These are phyloP conservation scores for Stereocaulon alpinum DNA, from an alignment of 495 filamentous ascomycete species.

Conservation along the genomic window DNA sequence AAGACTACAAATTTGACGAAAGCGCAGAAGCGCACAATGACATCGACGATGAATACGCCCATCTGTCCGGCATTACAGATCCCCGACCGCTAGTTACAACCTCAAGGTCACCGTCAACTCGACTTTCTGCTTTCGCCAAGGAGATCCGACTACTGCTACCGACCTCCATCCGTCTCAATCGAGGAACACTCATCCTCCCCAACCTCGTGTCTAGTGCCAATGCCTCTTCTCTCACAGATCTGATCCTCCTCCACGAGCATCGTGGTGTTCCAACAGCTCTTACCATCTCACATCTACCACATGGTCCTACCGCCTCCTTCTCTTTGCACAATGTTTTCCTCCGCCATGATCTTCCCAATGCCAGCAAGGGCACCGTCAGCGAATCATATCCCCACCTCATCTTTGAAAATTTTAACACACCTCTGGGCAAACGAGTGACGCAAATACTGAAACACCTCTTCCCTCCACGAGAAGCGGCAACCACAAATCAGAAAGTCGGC, in stretches of 20 bases:
- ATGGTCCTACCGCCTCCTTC: constrained; percentile 85
- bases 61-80: constrained; percentile 74
- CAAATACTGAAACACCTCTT: constrained; percentile 93
- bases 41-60: constrained; percentile 91
- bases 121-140: constrained; percentile 84
- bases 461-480: constrained; percentile 69
- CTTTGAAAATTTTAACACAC: constrained; percentile 85
- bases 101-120: constrained; percentile 73
- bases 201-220: constrained; percentile 75
- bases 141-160: constrained; percentile 88
- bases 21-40: constrained; percentile 52
- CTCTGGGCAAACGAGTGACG: constrained; percentile 72
- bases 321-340: constrained; percentile 91
- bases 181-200: constrained; percentile 79
- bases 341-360: constrained; percentile 83
- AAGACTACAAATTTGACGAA: constrained; percentile 92
- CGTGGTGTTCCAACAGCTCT: constrained; percentile 85
- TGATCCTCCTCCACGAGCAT: constrained; percentile 87
- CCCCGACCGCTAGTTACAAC: constrained; percentile 89
- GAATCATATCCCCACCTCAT: constrained; percentile 92
- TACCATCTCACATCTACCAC: constrained; percentile 83
- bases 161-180: constrained; percentile 80
- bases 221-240: constrained; percentile 66
- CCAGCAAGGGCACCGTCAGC: constrained; percentile 77
- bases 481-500: constrained; percentile 58